Evolutionary conservation across 2,329 filamentous ascomycete genomes (phyloP), one percentile per base, ranked within the genome.

Genomic region (Graphium sp.): DNA sequence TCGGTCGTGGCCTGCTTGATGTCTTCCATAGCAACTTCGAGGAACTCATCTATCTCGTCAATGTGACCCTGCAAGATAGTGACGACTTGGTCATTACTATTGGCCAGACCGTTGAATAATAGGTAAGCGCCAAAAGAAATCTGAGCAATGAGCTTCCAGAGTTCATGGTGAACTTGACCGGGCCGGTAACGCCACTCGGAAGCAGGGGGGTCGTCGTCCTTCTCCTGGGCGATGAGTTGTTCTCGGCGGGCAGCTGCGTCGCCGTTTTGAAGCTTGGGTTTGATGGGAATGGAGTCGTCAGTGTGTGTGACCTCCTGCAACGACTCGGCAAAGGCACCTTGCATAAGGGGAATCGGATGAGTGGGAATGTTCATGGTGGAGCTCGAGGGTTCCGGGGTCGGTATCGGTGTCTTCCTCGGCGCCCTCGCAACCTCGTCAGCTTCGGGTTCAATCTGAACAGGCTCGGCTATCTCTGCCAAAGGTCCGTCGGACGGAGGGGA

Each of bases 71-170:
- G 83, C 32, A 95, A 61, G 30, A 95, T 95, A 37, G 66, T 74
- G 37, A 93, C 75, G 9, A 94, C 87, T 46, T 92, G 81, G 19
- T 73, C 64, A 39, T 92, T 80, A 39, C 82, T 91, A 50, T 87
- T 92, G 30, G 89, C 85, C 48, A 91, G 70, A 35, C 75, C 74
- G 42, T 85, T 75, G 31, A 91, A 70, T 32, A 95, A 56, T 24
- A 95, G 60, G 48, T 94, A 85, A 21, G 95, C 75, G 13, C 89
- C 87, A 49, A 95, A 95, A 2, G 83, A 77, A 40, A 95, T 85
- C 51, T 95, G 87, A 11, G 87, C 75, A 45, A 91, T 69, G 27
- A 94, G 68, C 55, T 94, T 94, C 60, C 77, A 76, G 34, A 95
- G 58, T 37, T 91, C 83, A 46, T 95, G 89, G 44, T 83, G 77